Evolutionary conservation across 2,329 filamentous ascomycete genomes (phyloP).

Genomic region (Chaetomiaceae sp.): DNA sequence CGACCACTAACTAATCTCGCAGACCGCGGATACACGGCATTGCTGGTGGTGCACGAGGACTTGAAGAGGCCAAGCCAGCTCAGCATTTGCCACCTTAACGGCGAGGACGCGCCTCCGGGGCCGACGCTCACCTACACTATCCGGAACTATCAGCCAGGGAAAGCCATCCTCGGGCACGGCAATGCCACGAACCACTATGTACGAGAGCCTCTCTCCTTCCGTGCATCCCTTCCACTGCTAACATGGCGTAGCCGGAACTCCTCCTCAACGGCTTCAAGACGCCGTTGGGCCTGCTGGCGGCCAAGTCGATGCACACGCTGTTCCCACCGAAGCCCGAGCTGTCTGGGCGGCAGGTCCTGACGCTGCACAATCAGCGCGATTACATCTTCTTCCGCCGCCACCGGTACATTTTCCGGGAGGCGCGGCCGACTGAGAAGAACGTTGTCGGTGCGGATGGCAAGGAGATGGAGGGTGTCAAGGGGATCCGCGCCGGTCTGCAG

Average conservation of each 20-base stretch:
- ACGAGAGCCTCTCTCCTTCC: constrained; percentile 70
- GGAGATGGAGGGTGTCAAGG: constrained; percentile 78
- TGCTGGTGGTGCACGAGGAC: constrained; percentile 85
- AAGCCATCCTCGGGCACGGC: constrained; percentile 80
- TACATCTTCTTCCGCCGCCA: constrained; percentile 92
- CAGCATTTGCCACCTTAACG: constrained; percentile 69
- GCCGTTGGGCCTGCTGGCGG: constrained; percentile 81
- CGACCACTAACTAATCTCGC: constrained; percentile 9
- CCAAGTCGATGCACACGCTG: constrained; percentile 73
- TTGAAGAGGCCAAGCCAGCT: constrained; percentile 78
- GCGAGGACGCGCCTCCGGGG: constrained; percentile 53
- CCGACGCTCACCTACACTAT: constrained; percentile 93
- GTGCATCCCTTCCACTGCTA: constrained; percentile 30
- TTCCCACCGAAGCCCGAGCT: constrained; percentile 82
- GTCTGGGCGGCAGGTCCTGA: constrained; percentile 82
- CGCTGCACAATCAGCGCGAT: constrained; percentile 90
- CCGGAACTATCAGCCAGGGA: constrained; percentile 84
- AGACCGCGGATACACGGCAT: constrained; percentile 72
- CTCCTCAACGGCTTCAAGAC: constrained; percentile 94
- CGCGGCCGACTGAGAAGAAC: constrained; percentile 78
- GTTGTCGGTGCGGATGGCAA: constrained; percentile 79
- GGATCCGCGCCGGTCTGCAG: constrained; percentile 80
- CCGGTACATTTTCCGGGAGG: constrained; percentile 89
- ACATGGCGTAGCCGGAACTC: constrained; percentile 32
- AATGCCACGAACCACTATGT: constrained; percentile 80